Evolutionary conservation across 2,329 filamentous ascomycete species (phyloP).

Genomic region (Chrysoporthe cubensis): DNA sequence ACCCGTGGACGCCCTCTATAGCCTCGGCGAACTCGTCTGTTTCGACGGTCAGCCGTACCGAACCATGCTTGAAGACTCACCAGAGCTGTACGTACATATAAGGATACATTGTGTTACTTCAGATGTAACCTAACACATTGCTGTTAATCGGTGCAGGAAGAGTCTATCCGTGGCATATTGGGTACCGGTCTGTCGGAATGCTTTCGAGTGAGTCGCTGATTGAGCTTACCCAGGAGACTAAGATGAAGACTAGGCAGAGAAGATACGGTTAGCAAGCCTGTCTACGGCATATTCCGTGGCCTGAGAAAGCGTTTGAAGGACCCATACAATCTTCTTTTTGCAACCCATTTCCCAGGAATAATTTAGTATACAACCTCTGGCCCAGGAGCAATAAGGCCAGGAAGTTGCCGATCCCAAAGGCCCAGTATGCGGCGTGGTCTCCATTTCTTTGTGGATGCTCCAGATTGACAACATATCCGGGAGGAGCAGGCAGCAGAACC

Average conservation of each 20-base stretch:
- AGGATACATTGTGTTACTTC: not conserved
- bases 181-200: not conserved
- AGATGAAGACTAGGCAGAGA: not conserved
- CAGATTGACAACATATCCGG: not conserved
- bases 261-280: not conserved
- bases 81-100: not conserved
- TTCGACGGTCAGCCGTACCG: not conserved
- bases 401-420: not conserved
- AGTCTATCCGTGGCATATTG: not conserved
- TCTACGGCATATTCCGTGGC: not conserved
- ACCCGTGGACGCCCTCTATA: not conserved
- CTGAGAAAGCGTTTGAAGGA: not conserved
- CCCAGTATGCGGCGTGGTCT: not conserved
- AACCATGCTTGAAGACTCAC: not conserved
- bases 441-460: conserved; percentile 1
- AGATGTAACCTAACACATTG: not conserved
- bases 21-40: conserved; percentile 1
- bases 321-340: not conserved
- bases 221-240: not conserved
- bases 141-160: not conserved
- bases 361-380: not conserved
- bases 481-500: conserved; percentile 6
- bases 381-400: not conserved
- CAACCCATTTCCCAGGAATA: not conserved
- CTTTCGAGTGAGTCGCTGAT: not conserved